These are phyloP conservation scores for Avena eriantha DNA, from an alignment of 176 grass and related monocot species.

Conservation along the genomic window DNA sequence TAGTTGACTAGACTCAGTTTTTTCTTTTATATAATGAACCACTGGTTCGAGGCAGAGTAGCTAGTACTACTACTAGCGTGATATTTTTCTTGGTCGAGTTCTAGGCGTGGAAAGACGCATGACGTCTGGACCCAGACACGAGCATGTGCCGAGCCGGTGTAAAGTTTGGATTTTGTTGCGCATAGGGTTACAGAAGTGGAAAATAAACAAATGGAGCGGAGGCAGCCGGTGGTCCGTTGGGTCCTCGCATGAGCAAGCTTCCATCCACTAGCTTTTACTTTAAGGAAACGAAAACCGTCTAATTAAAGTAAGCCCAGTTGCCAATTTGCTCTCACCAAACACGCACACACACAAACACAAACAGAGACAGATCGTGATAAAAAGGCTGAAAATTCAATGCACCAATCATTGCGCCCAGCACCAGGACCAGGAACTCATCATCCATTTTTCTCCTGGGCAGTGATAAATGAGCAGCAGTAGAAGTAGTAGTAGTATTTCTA, in stretches of 20 bases:
- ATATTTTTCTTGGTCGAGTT: not conserved
- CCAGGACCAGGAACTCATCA: not conserved
- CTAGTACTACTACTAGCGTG: too few species aligned
- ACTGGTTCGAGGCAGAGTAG: not conserved
- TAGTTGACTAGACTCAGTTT: not conserved
- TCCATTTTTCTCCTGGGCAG: slow-evolving; percentile 38
- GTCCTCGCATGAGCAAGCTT: slow-evolving; percentile 35
- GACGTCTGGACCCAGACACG: slow-evolving; percentile 16
- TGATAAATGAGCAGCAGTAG: not conserved
- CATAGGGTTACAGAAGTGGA: not conserved
- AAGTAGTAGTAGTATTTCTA: not conserved
- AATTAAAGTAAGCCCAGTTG: slow-evolving; percentile 34
- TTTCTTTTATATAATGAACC: not conserved
- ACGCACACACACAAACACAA: not conserved
- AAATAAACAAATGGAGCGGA: slow-evolving; percentile 47
- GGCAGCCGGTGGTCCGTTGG: slow-evolving; percentile 36
- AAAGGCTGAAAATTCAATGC: slow-evolving; percentile 40
- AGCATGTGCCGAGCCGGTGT: slow-evolving; percentile 35
- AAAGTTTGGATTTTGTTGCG: not conserved
- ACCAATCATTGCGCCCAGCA: slow-evolving; percentile 54
- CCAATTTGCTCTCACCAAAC: slow-evolving; percentile 44
- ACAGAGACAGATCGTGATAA: not conserved
- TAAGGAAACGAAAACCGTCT: slow-evolving; percentile 21
- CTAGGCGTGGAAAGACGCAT: not conserved
- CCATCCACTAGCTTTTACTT: slow-evolving; percentile 50